Conservation (phyloP, 108 stramenopile species). For the Poteriospumella lacustris region DNA sequence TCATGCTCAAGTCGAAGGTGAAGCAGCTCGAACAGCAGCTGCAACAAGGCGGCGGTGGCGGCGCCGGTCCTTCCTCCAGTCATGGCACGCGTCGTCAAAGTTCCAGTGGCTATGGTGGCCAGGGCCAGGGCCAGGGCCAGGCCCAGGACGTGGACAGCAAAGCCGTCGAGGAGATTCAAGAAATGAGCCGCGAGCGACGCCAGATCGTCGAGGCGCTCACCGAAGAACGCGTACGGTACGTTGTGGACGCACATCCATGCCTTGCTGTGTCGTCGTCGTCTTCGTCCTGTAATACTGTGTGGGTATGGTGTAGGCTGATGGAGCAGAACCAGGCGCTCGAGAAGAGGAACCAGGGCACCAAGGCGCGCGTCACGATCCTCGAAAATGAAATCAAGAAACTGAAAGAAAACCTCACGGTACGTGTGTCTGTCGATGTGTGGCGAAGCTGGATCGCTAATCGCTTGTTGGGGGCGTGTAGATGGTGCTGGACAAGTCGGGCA, state of each 20-base stretch:
- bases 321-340: not conserved
- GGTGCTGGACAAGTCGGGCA: not conserved
- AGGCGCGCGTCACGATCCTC: conserved; percentile 13
- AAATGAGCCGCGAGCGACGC: not conserved
- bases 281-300: too few relatives aligned
- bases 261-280: too few relatives aligned
- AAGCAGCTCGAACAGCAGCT: not conserved
- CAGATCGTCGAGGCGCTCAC: conserved; percentile 19
- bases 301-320: not conserved
- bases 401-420: conserved; percentile 16
- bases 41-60: too few relatives aligned
- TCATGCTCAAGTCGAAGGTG: conserved; percentile 29
- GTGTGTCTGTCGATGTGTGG: too few relatives aligned
- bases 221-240: conserved; percentile 2
- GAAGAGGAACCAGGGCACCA: not conserved
- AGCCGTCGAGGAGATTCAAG: conserved; percentile 2
- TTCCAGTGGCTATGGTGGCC: too few relatives aligned
- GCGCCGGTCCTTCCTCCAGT: too few relatives aligned
- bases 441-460: not conserved
- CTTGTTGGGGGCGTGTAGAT: not conserved
- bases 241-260: too few relatives aligned
- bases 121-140: too few relatives aligned
- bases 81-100: too few relatives aligned
- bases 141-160: conserved; percentile 13
- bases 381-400: not conserved